Percentiles rank a stretch among this genome's conserved stretches.
Conservation (phyloP, 2,329 filamentous ascomycete species). For the Alternaria incomplexa region DNA sequence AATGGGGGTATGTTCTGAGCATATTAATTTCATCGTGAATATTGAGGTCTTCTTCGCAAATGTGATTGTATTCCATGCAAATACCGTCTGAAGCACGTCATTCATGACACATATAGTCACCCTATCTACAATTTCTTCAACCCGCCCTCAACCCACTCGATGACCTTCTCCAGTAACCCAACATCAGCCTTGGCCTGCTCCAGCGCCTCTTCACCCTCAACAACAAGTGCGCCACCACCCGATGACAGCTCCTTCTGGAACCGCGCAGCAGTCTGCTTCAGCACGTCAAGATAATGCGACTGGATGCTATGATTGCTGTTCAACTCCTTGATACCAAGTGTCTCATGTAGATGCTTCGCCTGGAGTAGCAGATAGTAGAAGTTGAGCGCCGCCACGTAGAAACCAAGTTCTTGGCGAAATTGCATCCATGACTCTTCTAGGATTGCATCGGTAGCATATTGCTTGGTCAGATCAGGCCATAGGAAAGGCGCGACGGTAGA, state of each 20-base stretch:
- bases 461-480: conserved; percentile 56
- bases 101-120: background rate
- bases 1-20: conserved; percentile 24
- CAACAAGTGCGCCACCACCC: conserved; percentile 46
- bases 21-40: background rate
- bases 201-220: conserved; percentile 45
- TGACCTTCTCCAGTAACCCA: conserved; percentile 43
- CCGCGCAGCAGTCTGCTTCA: conserved; percentile 45
- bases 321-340: conserved; percentile 55
- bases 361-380: conserved; percentile 64
- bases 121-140: conserved; percentile 13
- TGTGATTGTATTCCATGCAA: background rate
- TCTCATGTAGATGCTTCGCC: conserved; percentile 55
- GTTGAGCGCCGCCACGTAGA: conserved; percentile 63
- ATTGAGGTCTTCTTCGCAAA: background rate
- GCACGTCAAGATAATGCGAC: conserved; percentile 51
- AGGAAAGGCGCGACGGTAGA: conserved; percentile 58
- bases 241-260: conserved; percentile 47
- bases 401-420: conserved; percentile 59
- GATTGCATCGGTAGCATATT: conserved; percentile 39
- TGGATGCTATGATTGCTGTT: conserved; percentile 50
- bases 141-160: conserved; percentile 34
- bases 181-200: conserved; percentile 45
- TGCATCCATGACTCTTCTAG: conserved; percentile 48
- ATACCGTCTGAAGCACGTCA: background rate